Evolutionary conservation across 2,329 filamentous ascomycete species (phyloP), one percentile per base, ranked within the genome.

Genomic region (Penicillium sp.): DNA sequence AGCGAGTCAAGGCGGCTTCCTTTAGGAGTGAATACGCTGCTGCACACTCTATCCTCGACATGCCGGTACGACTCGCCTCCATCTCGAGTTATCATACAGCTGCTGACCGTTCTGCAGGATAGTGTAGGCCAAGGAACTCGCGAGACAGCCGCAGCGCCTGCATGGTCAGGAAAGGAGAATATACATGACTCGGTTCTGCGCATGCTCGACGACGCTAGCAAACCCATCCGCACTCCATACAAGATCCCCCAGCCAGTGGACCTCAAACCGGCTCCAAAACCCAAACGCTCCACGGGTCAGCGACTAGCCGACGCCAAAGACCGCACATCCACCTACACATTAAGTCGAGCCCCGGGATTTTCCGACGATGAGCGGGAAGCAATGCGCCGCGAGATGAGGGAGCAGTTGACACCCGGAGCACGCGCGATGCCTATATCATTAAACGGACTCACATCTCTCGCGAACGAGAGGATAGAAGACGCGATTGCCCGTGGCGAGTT

Each of bases 401-500:
- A 95, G 47, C 79, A 90, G 1, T 95, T 97, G 58, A 74, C 79
- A 13, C 84, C 90, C 0, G 80, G 77, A 1, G 85, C 83, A 3
- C 78, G 89, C 38, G 75, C 81, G 0, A 79, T 94, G 68, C 88
- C 90, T 1, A 85, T 83, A 46, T 83, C 87, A 0, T 72, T 97
- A 1, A 79, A 85, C 27, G 93, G 90, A 0, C 73, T 98, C 11
- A 79, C 85, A 3, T 86, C 86, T 0, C 69, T 97, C 41, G 93
- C 93, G 1, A 96, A 97, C 64, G 85, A 96, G 69, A 75, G 85
- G 18, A 97, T 98, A 50, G 91, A 96, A 66, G 85, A 96, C 63
- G 93, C 93, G 5, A 96, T 97, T 60, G 86, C 89, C 1, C 76
- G 89, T 26, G 93, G 93, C 0, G 87, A 95, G 64, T 97, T 98